Evolutionary conservation across 1,284 basidiomycete genomes (phyloP).

Genomic region (Ceratorhiza oryzae-sativae): DNA sequence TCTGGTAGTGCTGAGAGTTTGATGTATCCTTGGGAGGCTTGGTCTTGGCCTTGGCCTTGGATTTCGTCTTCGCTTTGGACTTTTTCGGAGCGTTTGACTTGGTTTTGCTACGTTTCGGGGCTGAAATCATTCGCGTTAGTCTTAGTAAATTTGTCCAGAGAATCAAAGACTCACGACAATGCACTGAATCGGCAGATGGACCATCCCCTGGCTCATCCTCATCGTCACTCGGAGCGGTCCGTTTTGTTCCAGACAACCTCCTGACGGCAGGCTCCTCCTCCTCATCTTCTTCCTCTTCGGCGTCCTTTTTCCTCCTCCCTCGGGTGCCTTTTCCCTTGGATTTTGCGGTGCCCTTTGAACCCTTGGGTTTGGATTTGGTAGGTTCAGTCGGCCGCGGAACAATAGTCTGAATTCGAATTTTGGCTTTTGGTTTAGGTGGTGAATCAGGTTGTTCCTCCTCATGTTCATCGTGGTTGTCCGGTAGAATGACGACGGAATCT

Average conservation of each 20-base stretch:
- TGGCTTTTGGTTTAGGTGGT: slow-evolving; percentile 2
- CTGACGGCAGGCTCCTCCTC: neutral
- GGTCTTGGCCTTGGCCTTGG: slow-evolving; percentile 5
- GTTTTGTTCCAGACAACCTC: slow-evolving; percentile 14
- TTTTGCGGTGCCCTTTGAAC: neutral
- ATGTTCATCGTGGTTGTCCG: neutral
- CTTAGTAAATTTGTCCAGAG: neutral
- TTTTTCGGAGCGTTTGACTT: slow-evolving; percentile 16
- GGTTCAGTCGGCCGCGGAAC: slow-evolving; percentile 4
- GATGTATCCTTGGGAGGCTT: neutral
- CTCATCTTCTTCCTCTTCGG: neutral
- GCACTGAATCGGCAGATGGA: neutral
- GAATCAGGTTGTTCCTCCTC: slow-evolving; percentile 12
- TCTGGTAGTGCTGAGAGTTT: neutral
- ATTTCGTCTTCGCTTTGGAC: neutral
- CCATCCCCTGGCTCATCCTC: neutral
- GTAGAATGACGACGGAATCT: neutral
- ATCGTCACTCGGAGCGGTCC: slow-evolving; percentile 11
- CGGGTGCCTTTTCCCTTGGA: neutral
- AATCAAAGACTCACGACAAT: neutral
- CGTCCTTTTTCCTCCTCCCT: slow-evolving; percentile 14
- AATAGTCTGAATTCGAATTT: slow-evolving; percentile 28
- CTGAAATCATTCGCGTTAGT: neutral
- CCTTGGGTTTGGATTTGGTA: neutral
- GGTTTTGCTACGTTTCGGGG: slow-evolving; percentile 27